Evolutionary conservation across 805 yeast species (phyloP), one percentile per base, ranked within the genome.

Genomic region (Starmerella apicola): DNA sequence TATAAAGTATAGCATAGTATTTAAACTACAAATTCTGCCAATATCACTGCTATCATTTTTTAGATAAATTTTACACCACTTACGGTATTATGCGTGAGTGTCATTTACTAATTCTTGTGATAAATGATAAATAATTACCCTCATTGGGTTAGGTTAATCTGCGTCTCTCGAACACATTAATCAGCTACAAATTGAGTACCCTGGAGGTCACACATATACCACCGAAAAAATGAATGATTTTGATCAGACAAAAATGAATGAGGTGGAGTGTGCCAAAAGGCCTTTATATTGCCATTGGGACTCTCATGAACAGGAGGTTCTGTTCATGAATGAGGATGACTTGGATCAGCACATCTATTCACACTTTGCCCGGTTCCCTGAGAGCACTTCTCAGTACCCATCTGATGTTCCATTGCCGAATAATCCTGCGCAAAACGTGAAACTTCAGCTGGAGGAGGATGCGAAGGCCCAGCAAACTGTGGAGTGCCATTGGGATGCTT

Each of bases 401-500:
- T 9, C 24, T 5, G 16, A 13, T 7, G 21, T 32, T 6, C 7
- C 22, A 10, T 22, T 16, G 6, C 20, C 34, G 5, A 24, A 24
- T 8, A 9, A 19, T 7, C 20, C 26, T n/a, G 26, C 34, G 5
- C 18, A 20, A 5, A 13, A 6, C 15, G 7, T n/a, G 5, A 10
- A 5, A 10, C 13, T 21, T 20, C 20, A 32, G 28, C 34, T 32
- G 21, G 39, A 19, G 15, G n/a, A 26, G 9, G 33, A 27, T 5
- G 15, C 28, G 7, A 25, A 22, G 17, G 28, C 17, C 6, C 36
- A 19, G 4, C 40, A 45, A 16, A 35, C 45, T 19, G 45, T 51
- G 5, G 54, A 52, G 7, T 62, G 66, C 38, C 64, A 59, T 38
- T 62, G 67, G 67, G 66, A 62, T 37, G 51, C 64, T 3, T 62